Evolutionary conservation across 805 yeast species (phyloP).

Genomic region (Clavispora santaluciae): DNA sequence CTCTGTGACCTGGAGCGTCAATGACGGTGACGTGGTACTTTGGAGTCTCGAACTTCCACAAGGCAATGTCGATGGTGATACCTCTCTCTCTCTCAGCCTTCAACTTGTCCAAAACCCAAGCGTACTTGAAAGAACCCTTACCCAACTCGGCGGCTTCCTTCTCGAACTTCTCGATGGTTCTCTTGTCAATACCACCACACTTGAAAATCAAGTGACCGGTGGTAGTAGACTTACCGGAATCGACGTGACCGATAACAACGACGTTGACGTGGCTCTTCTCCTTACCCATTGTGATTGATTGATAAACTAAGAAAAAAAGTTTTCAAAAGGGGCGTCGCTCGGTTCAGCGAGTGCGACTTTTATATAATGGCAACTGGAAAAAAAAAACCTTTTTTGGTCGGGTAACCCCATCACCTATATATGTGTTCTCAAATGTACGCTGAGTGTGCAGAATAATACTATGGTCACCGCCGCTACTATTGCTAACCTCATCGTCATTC

Average conservation of each 20-base stretch:
- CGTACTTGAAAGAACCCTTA: constrained; percentile 85
- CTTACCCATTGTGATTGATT: constrained; percentile 60
- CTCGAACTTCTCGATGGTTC: constrained; percentile 8
- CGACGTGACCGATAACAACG: constrained; percentile 99
- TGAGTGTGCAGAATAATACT: background rate
- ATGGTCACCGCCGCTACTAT: background rate
- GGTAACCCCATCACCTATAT: constrained; percentile 1
- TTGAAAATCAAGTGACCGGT: constrained; percentile 61
- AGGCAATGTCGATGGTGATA: constrained; percentile 92
- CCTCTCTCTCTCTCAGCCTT: constrained; percentile 97
- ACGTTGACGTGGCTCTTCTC: constrained; percentile 98
- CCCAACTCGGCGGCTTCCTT: constrained; percentile 7
- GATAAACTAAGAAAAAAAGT: constrained; percentile 5
- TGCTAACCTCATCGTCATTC: background rate
- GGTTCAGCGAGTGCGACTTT: constrained; percentile 6
- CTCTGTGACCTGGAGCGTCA: constrained; percentile 96
- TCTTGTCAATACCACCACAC: constrained; percentile 10
- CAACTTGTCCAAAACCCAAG: constrained; percentile 94
- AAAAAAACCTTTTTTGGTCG: constrained; percentile 1
- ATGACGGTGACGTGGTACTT: constrained; percentile 85
- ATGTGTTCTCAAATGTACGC: background rate
- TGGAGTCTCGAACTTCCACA: constrained; percentile 91
- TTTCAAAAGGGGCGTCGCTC: constrained; percentile 4
- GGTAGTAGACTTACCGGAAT: constrained; percentile 94
- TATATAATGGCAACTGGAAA: background rate